These are phyloP conservation scores for Iris macrosiphon DNA, from an alignment of 106 monocot genomes.

Conservation along the genomic window DNA sequence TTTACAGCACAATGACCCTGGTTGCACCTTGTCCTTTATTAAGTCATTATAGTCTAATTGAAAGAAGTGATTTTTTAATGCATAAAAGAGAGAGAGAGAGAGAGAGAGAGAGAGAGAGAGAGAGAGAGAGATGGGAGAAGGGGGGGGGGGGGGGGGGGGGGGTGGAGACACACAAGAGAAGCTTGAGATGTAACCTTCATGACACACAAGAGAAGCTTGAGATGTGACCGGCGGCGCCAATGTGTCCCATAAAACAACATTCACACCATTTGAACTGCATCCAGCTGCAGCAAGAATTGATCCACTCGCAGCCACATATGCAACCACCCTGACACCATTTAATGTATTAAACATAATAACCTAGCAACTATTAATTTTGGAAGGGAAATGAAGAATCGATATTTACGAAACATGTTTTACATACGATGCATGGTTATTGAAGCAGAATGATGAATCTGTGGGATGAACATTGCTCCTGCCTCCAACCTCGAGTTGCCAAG, in stretches of 20 bases:
- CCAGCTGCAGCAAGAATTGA: constrained; percentile 93
- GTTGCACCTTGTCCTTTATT: too few relatives aligned
- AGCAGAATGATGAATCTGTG: constrained; percentile 72
- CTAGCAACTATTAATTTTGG: background rate
- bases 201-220: constrained; percentile 80
- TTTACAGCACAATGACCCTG: too few relatives aligned
- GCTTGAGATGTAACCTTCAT: too few relatives aligned
- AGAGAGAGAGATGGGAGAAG: too few relatives aligned
- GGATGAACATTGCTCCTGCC: constrained; percentile 83
- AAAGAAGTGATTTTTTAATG: too few relatives aligned
- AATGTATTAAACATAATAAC: background rate
- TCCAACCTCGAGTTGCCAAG: constrained; percentile 96
- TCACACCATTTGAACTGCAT: constrained; percentile 57
- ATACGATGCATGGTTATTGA: constrained; percentile 85
- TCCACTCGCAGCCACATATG: constrained; percentile 71
- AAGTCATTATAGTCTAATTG: too few relatives aligned
- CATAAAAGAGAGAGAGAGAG: too few relatives aligned
- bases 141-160: too few relatives aligned
- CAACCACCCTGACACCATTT: constrained; percentile 59
- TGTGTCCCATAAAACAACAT: constrained; percentile 92
- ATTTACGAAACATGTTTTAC: constrained; percentile 9
- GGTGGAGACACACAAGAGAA: too few relatives aligned
- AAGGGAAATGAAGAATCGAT: background rate
- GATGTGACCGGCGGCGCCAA: constrained; percentile 75
- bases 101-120: too few relatives aligned